phyloP scores from a whole-genome alignment of 1,284 basidiomycete species.

The Heterobasidion irregulare region DNA sequence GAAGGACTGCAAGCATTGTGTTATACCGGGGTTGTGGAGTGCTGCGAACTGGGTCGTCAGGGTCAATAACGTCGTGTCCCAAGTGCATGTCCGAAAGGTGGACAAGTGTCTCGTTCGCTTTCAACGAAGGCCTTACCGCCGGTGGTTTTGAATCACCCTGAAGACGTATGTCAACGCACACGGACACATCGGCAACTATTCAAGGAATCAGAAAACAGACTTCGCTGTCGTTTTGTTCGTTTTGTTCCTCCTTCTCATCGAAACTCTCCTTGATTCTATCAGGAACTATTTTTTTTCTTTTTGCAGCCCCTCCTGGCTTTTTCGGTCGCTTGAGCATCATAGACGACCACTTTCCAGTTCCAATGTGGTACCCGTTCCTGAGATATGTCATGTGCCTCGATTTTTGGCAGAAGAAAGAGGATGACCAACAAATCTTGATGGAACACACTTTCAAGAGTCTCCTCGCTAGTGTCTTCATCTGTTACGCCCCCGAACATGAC shows the following conservation, averaged over 20 bases:
- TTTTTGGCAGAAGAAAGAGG: background rate
- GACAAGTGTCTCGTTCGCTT: too few relatives aligned
- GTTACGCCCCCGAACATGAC: conserved; percentile 89
- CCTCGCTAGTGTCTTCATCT: conserved; percentile 84
- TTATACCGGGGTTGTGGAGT: conserved; percentile 83
- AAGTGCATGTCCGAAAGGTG: background rate
- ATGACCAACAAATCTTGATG: conserved; percentile 71
- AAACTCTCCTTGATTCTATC: background rate
- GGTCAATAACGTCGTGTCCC: conserved; percentile 34
- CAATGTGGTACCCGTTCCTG: conserved; percentile 77
- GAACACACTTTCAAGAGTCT: conserved; percentile 78
- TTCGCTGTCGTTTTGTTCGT: background rate
- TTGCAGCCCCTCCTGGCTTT: conserved; percentile 14
- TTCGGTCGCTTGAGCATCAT: conserved; percentile 67
- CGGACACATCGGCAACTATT: too few relatives aligned
- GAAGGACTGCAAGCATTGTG: conserved; percentile 81
- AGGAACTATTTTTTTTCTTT: conserved; percentile 3
- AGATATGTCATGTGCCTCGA: background rate
- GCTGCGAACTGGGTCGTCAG: conserved; percentile 66
- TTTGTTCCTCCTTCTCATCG: conserved; percentile 3
- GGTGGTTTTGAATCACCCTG: too few relatives aligned
- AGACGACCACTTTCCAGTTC: conserved; percentile 75
- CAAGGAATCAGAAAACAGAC: background rate
- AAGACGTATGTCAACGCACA: too few relatives aligned
- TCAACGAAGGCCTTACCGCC: too few relatives aligned